Percentiles rank a stretch among this genome's conserved stretches.
These are phyloP conservation scores for Eutrema salsugineum DNA, from an alignment of 441 rosid species.

Conservation along the genomic window DNA sequence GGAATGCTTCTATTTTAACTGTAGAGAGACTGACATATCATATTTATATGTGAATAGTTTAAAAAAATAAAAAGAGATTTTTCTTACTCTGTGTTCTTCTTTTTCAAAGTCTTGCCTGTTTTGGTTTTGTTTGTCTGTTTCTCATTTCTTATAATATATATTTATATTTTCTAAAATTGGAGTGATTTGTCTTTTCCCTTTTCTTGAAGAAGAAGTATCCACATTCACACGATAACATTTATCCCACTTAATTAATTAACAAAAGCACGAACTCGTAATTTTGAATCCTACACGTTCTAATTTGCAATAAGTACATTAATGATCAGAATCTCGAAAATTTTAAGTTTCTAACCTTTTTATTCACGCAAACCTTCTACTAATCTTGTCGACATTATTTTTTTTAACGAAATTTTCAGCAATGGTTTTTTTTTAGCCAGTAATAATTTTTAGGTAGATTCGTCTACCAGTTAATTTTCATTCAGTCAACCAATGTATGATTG, in stretches of 20 bases:
- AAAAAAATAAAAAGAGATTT: background rate
- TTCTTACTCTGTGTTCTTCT: background rate
- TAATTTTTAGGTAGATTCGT: background rate
- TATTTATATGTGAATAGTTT: background rate
- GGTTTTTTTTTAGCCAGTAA: too few species aligned
- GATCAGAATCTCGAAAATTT: background rate
- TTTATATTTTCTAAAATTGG: background rate
- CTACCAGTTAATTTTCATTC: background rate
- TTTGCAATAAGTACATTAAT: background rate
- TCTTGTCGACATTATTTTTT: too few species aligned
- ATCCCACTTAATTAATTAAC: background rate
- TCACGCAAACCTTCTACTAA: background rate
- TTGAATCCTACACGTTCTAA: background rate
- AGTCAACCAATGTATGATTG: background rate
- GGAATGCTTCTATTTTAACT: background rate
- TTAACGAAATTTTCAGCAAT: too few species aligned
- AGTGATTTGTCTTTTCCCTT: background rate
- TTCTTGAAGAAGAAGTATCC: background rate
- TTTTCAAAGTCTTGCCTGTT: conserved; percentile 7
- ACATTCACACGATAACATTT: background rate
- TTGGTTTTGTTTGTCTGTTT: conserved; percentile 13
- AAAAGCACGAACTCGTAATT: background rate
- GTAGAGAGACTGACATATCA: background rate
- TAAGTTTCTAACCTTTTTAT: background rate
- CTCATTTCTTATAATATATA: background rate